Percentiles rank a stretch among this genome's conserved stretches.
phyloP scores from a whole-genome alignment of 2,329 filamentous ascomycete genomes.

The Didymella pinodella region DNA sequence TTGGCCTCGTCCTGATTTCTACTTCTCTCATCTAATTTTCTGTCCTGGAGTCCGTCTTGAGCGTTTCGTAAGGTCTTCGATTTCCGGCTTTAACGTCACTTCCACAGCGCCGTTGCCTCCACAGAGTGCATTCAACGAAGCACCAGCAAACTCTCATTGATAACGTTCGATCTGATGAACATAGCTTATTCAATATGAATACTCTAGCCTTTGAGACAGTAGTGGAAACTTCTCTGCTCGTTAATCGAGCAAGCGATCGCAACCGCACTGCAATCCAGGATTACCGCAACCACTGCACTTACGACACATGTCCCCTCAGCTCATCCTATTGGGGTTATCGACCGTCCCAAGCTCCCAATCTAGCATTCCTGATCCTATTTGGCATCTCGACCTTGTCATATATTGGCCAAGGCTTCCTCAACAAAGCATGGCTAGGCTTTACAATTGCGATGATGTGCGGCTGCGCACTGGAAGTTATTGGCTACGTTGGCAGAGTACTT shows the following conservation, averaged over 20 bases:
- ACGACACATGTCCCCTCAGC: slow-evolving; percentile 16
- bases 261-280: slow-evolving; percentile 9
- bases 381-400: slow-evolving; percentile 52
- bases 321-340: slow-evolving; percentile 55
- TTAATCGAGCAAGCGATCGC: slow-evolving; percentile 12
- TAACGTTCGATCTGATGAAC: neutral
- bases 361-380: slow-evolving; percentile 55
- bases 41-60: neutral
- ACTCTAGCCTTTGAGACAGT: slow-evolving; percentile 7
- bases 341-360: slow-evolving; percentile 54
- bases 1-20: neutral
- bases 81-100: neutral
- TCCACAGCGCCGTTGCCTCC: neutral
- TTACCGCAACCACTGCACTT: slow-evolving; percentile 9
- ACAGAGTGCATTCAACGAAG: neutral
- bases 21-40: neutral
- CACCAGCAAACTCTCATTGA: neutral
- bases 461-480: slow-evolving; percentile 65
- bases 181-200: neutral
- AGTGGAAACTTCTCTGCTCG: slow-evolving; percentile 6
- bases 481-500: slow-evolving; percentile 68
- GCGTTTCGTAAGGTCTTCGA: neutral
- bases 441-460: slow-evolving; percentile 63
- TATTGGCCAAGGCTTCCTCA: slow-evolving; percentile 48
- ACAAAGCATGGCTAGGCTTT: slow-evolving; percentile 54